Evolutionary conservation across 352 stramenopile genomes (phyloP), one percentile per base, ranked within the genome.

Genomic region (Pythium aphanidermatum): DNA sequence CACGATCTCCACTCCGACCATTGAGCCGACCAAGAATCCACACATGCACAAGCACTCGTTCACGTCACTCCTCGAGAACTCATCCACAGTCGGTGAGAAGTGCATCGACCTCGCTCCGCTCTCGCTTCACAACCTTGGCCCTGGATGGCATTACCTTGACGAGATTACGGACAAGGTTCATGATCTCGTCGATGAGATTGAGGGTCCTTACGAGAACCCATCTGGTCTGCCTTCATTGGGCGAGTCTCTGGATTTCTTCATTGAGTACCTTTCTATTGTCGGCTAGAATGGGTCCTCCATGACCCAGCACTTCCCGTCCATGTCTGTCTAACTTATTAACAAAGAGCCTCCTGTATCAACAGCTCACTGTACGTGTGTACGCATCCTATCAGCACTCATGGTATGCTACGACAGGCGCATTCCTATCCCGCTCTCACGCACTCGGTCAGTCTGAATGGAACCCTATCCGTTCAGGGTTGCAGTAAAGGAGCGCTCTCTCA

Each of bases 191-290:
- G 27, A 49, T 30, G 51, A 51, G 17, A 40, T 34, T 14, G 51
- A 52, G 24, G 51, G n/a, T 33, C 35, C n/a, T n/a, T n/a, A n/a
- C n/a, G n/a, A n/a, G n/a, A n/a, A n/a, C n/a, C n/a, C 51, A 17
- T 17, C 51, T 25, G 41, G 27, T 8, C 33, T 60, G 23, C 52
- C 52, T 0, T 46, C 44, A 4, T 35, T 60, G 25, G 52, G 52
- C 7, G 52, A 60, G 33, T 60, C 52, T 5, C 31, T 60, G 24
- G 52, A 60, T 32, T 60, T 60, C 27, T 55, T 60, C 31, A 60
- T 60, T 17, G 52, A 60, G 52, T 51, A 58, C 19, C 25, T 58
- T 33, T 52, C 51, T 3, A 52, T 58, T 19, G 44, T 43, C 34
- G 43, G 14, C 34, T 52, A 46, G 41, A 19, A 39, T 44, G 30